These are phyloP conservation scores for Aspergillus bombycis DNA, from an alignment of 2,329 filamentous ascomycete genomes.

Conservation along the genomic window DNA sequence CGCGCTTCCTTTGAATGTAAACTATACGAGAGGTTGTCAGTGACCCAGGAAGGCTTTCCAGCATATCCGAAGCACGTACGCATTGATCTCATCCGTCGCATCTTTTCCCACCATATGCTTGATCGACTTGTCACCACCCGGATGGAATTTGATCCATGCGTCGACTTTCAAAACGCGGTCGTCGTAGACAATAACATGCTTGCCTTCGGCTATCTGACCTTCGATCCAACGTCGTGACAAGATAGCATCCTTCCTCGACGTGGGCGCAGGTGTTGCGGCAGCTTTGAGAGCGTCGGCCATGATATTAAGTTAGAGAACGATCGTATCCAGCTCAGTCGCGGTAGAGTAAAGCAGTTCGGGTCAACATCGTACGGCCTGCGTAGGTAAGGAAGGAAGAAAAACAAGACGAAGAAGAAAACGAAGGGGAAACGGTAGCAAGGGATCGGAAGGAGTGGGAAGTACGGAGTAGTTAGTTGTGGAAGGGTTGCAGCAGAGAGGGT, in stretches of 20 bases:
- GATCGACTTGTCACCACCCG: constrained; percentile 88
- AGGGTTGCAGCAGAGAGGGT: background rate
- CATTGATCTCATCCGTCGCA: constrained; percentile 91
- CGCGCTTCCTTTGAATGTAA: constrained; percentile 81
- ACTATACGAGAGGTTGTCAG: constrained; percentile 47
- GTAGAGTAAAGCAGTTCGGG: background rate
- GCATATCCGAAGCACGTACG: constrained; percentile 58
- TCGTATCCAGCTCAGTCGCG: constrained; percentile 5
- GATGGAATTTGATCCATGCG: constrained; percentile 85
- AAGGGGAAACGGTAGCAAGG: background rate
- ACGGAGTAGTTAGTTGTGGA: background rate
- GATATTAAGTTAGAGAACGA: constrained; percentile 2
- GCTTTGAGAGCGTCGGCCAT: constrained; percentile 10
- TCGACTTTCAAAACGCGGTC: constrained; percentile 83
- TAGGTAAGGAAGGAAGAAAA: background rate
- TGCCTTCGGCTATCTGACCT: constrained; percentile 78
- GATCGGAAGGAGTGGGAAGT: background rate
- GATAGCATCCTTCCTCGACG: constrained; percentile 50
- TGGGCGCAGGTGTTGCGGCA: constrained; percentile 12
- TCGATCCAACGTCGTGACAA: constrained; percentile 71
- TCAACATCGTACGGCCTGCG: constrained; percentile 4
- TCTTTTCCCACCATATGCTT: constrained; percentile 91
- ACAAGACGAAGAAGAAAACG: background rate
- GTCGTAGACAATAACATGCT: constrained; percentile 78
- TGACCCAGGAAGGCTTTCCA: background rate